phyloP scores from a whole-genome alignment of 2,329 filamentous ascomycete genomes.

The Fusarium kyushuense region DNA sequence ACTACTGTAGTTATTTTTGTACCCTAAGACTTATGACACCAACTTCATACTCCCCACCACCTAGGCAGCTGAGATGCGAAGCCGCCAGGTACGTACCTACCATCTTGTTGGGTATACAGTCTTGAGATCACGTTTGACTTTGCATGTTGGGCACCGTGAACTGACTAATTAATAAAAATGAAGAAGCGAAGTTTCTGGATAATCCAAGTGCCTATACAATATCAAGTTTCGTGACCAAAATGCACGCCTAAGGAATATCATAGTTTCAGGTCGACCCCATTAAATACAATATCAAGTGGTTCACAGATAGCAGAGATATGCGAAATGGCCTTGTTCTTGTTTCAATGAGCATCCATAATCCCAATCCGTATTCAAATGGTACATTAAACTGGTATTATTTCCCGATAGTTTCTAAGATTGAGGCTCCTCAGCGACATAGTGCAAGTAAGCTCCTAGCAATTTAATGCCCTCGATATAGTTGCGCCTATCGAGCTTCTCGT shows the following conservation, averaged over 20 bases:
- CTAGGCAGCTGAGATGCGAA: background rate
- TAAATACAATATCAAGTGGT: background rate
- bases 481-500: conserved; percentile 95
- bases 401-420: conserved; percentile 51
- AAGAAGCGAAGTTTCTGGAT: background rate
- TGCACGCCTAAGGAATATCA: no score
- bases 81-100: conserved; percentile 23
- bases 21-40: no score
- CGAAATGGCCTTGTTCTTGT: background rate
- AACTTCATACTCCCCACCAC: no score
- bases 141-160: background rate
- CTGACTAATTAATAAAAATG: background rate
- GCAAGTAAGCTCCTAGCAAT: conserved; percentile 91
- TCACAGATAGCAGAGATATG: background rate
- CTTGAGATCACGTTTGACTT: background rate
- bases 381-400: conserved; percentile 23
- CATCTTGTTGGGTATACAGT: background rate
- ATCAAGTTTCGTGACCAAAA: no score
- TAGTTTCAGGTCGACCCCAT: no score
- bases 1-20: no score
- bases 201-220: background rate
- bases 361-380: conserved; percentile 22
- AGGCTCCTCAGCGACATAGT: conserved; percentile 94
- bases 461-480: conserved; percentile 99
- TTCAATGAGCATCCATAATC: background rate